phyloP scores from a whole-genome alignment of 768 basidiomycete genomes.

The Mycena chlorophos region DNA sequence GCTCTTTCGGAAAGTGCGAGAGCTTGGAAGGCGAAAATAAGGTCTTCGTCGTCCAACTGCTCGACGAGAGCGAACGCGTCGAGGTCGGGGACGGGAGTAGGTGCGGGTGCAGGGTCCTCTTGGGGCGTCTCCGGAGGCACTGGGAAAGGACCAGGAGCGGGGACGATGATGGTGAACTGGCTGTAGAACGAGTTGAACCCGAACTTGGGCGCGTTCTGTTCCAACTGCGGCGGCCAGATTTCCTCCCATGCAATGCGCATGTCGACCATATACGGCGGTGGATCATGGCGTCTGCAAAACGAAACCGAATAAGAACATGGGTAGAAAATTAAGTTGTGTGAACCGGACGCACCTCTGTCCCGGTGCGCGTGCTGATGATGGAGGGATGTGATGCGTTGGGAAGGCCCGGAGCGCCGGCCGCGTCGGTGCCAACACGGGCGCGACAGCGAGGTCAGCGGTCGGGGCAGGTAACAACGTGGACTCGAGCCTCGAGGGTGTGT shows the following conservation, averaged over 20 bases:
- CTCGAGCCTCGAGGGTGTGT: background rate
- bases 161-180: background rate
- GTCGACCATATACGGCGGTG: conserved; percentile 6
- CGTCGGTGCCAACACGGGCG: background rate
- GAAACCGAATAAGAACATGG: too few species aligned
- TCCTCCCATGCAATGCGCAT: conserved; percentile 19
- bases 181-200: conserved; percentile 10
- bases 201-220: conserved; percentile 10
- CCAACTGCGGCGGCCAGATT: conserved; percentile 13
- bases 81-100: background rate
- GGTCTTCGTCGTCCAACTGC: conserved; percentile 13
- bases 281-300: background rate
- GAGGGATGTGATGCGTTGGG: background rate
- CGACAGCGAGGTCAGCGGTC: background rate
- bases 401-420: background rate
- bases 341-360: too few species aligned
- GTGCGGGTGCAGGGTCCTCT: too few species aligned
- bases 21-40: conserved; percentile 12
- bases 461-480: background rate
- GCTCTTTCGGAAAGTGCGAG: conserved; percentile 6
- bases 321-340: too few species aligned
- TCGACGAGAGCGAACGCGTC: conserved; percentile 11
- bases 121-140: too few species aligned
- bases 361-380: background rate
- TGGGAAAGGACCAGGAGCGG: too few species aligned